Base-by-base conservation (phyloP, 139 green algal genomes). In the Gonium pectorale region DNA sequence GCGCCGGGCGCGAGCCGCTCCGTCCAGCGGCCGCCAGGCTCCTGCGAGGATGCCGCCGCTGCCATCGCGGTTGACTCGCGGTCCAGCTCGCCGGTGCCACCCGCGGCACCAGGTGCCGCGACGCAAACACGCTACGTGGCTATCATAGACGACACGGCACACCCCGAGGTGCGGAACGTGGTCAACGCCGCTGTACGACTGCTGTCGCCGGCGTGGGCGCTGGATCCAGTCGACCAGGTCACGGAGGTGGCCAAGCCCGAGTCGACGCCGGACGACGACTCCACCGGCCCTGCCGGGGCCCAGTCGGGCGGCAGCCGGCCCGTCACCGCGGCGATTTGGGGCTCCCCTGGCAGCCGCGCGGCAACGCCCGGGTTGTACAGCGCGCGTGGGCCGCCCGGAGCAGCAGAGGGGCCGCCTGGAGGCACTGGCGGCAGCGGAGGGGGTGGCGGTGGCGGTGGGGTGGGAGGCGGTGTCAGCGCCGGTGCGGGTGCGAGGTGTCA, bases 81-180 rank as follows among this genome's bases (percentile, higher is more conserved):
- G n/a, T n/a, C n/a, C n/a, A n/a, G n/a, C n/a, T n/a, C n/a, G n/a
- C n/a, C n/a, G n/a, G n/a, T n/a, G n/a, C 17, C 66, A 40, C 3
- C 41, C 31, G 56, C 81, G n/a, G n/a, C n/a, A n/a, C n/a, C n/a
- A n/a, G n/a, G n/a, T n/a, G n/a, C n/a, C n/a, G n/a, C n/a, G n/a
- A n/a, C n/a, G n/a, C n/a, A n/a, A n/a, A n/a, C n/a, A 7, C 71
- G 84, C 8, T 91, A 87, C 84, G 83, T 78, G 3, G 64, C 83
- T 2, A 54, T 91, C 9, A 79, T 73, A 8, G 88, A 92, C 51
- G 88, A 92, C 52, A 85, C 75, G 9, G 41, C 66, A 3, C 88
- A 92, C 44, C 80, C 85, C 0, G 88, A 92, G 44, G 88, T 92
- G 29, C 67, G 85, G 1, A 62, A 83, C 56, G 87, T 40, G 13